Percentiles rank a stretch among this genome's conserved stretches.
Evolutionary conservation across 441 rosid genomes (phyloP).

Genomic region (Adansonia gregorii): DNA sequence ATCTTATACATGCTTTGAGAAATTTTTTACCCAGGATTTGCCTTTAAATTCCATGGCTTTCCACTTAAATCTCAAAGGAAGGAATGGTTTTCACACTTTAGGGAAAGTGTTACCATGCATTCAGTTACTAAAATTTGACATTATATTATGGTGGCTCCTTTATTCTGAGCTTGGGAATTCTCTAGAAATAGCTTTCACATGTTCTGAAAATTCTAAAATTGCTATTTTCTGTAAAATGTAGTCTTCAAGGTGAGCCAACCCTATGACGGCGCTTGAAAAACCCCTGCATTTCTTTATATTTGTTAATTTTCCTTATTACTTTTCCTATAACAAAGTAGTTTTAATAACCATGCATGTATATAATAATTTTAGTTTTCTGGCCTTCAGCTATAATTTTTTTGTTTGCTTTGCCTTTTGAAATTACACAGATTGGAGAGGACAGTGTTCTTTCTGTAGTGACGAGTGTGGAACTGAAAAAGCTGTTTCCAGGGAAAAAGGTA

Average conservation of each 20-base stretch:
- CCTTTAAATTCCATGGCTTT: not conserved
- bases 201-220: slow-evolving; percentile 9
- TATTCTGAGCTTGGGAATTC: not conserved
- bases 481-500: slow-evolving; percentile 64
- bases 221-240: not conserved
- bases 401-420: slow-evolving; percentile 11
- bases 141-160: not conserved
- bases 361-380: not conserved
- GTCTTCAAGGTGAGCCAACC: not conserved
- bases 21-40: not conserved
- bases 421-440: slow-evolving; percentile 54
- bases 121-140: not conserved
- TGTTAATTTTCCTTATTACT: not conserved
- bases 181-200: slow-evolving; percentile 3
- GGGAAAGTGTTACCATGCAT: not conserved
- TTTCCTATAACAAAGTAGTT: slow-evolving; percentile 11
- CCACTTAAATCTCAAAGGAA: not conserved
- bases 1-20: slow-evolving; percentile 15
- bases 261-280: not conserved
- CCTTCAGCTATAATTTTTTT: not conserved
- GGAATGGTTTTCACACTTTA: slow-evolving; percentile 13
- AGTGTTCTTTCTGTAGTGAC: slow-evolving; percentile 56
- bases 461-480: slow-evolving; percentile 61
- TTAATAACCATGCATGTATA: not conserved
- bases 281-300: not conserved